Conservation (phyloP, 192 early-diverging fungal species). For the Phlyctochytrium planicorne region DNA sequence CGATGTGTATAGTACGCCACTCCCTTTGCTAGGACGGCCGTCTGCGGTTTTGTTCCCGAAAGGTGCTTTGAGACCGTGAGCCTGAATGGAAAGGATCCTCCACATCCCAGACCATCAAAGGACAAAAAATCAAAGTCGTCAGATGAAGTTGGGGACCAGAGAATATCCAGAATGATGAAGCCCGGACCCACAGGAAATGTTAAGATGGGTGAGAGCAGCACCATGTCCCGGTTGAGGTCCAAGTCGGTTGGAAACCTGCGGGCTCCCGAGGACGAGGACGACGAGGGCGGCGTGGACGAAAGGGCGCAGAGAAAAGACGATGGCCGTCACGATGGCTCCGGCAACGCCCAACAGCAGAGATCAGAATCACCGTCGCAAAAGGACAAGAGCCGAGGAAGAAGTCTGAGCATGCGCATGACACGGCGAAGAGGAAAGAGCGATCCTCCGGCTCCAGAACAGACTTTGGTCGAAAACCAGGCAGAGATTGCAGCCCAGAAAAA, state of each 20-base stretch:
- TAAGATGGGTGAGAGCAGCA: neutral
- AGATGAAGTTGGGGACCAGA: neutral
- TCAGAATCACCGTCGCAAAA: too few species aligned
- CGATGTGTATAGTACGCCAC: conserved; percentile 37
- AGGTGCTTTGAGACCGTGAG: conserved; percentile 46
- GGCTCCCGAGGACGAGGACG: neutral
- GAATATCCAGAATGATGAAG: neutral
- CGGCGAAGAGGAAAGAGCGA: neutral
- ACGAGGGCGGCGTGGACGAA: neutral
- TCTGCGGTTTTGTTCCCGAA: conserved; percentile 48
- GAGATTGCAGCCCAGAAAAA: neutral
- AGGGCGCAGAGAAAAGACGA: neutral
- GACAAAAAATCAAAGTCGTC: neutral
- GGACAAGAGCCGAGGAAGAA: neutral
- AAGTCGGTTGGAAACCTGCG: neutral
- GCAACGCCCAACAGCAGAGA: neutral
- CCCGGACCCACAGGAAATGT: neutral
- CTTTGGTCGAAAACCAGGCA: neutral
- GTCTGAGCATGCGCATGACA: neutral
- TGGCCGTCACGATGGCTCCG: neutral
- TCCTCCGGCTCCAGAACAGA: neutral
- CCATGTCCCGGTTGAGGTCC: neutral
- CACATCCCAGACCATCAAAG: neutral
- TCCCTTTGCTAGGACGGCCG: conserved; percentile 48
- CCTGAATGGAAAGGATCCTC: conserved; percentile 17